Conservation (phyloP, 148 eudicot species). For the Cornus suecica region DNA sequence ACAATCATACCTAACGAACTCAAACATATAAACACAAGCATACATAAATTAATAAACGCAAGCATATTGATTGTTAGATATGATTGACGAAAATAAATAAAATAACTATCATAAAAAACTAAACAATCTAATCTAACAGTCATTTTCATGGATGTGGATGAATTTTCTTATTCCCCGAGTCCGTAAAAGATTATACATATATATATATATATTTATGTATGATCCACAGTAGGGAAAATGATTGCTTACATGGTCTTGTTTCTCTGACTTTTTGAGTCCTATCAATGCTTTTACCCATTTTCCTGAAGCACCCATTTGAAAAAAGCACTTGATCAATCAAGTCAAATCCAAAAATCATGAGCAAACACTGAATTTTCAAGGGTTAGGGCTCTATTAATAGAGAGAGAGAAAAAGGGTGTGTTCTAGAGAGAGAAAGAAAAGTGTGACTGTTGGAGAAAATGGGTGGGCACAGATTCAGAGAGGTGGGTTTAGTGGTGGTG, state of each 20-base stretch:
- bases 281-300: constrained; percentile 59
- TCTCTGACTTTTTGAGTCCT: constrained; percentile 40
- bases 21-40: too few species aligned
- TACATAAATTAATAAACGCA: too few species aligned
- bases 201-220: background rate
- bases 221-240: background rate
- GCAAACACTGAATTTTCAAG: background rate
- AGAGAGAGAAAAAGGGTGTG: background rate
- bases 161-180: too few species aligned
- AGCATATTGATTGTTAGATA: too few species aligned
- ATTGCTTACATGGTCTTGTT: constrained; percentile 33
- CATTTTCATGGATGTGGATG: too few species aligned
- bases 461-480: background rate
- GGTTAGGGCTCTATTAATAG: background rate
- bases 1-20: too few species aligned
- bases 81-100: too few species aligned
- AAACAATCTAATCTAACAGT: too few species aligned
- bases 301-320: constrained; percentile 61
- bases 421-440: background rate
- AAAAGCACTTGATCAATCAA: background rate
- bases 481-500: background rate
- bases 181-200: too few species aligned
- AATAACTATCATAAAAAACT: too few species aligned
- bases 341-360: background rate
- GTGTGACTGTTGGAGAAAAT: background rate